These are phyloP conservation scores for Dactylellina sp. DNA, from an alignment of 2,329 filamentous ascomycete genomes.

Conservation along the genomic window DNA sequence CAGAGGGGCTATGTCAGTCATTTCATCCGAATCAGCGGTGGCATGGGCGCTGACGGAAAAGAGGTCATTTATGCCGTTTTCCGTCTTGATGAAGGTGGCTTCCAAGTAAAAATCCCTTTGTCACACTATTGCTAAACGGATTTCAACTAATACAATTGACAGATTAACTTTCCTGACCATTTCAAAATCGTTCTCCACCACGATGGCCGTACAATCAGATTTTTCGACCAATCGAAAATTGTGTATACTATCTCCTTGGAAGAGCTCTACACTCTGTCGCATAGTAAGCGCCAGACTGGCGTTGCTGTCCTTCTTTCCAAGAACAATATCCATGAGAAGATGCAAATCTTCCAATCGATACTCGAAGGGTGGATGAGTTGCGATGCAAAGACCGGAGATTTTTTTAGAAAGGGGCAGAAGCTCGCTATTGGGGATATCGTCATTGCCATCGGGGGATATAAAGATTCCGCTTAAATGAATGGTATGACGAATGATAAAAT, in stretches of 20 bases:
- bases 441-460: slow-evolving; percentile 50
- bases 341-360: slow-evolving; percentile 59
- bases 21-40: slow-evolving; percentile 56
- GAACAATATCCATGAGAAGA: slow-evolving; percentile 59
- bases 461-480: slow-evolving; percentile 27
- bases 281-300: slow-evolving; percentile 69
- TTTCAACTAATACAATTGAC: slow-evolving; percentile 59
- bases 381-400: slow-evolving; percentile 57
- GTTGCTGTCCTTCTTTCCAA: slow-evolving; percentile 64
- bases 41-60: slow-evolving; percentile 47
- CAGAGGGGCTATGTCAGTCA: slow-evolving; percentile 58
- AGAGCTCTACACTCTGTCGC: slow-evolving; percentile 77
- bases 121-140: background rate
- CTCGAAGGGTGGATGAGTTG: slow-evolving; percentile 59
- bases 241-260: slow-evolving; percentile 77
- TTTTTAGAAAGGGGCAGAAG: slow-evolving; percentile 56
- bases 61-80: slow-evolving; percentile 59
- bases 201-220: slow-evolving; percentile 77
- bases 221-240: slow-evolving; percentile 74
- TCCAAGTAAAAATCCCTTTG: slow-evolving; percentile 70
- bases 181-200: slow-evolving; percentile 84
- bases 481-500: background rate
- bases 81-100: slow-evolving; percentile 78
- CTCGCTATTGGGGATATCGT: slow-evolving; percentile 53
- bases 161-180: slow-evolving; percentile 90